Evolutionary conservation across 2,329 filamentous ascomycete species (phyloP).

Genomic region (Tolypocladium album): DNA sequence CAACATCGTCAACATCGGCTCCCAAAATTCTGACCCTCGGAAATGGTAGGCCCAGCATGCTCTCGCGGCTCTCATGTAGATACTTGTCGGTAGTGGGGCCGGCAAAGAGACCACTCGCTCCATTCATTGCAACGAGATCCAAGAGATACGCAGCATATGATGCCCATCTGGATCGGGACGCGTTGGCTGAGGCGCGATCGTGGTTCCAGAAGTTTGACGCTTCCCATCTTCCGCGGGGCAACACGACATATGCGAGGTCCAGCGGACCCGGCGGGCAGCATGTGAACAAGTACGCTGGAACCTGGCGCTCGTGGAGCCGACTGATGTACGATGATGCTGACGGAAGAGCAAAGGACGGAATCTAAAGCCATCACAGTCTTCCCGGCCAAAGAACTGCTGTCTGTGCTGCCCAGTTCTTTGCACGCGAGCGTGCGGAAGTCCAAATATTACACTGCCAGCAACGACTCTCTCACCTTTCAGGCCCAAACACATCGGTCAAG

Average conservation of each 20-base stretch:
- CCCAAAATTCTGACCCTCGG: not conserved
- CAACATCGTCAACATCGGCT: not conserved
- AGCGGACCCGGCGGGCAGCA: constrained; percentile 52
- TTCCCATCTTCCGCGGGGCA: constrained; percentile 36
- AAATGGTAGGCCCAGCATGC: not conserved
- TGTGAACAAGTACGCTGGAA: constrained; percentile 44
- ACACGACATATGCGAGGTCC: constrained; percentile 44
- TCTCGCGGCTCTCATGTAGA: not conserved
- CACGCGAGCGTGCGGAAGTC: constrained; percentile 36
- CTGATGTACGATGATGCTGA: constrained; percentile 13
- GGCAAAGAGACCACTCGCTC: not conserved
- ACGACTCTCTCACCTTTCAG: constrained; percentile 42
- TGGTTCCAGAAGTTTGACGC: constrained; percentile 37
- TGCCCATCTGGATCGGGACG: constrained; percentile 35
- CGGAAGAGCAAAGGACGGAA: constrained; percentile 40
- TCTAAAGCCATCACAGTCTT: constrained; percentile 47
- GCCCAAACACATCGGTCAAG: constrained; percentile 44
- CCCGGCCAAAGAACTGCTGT: constrained; percentile 33
- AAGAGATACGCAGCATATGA: constrained; percentile 38
- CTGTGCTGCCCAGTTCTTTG: constrained; percentile 34
- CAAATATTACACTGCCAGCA: constrained; percentile 41
- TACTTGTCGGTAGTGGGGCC: not conserved
- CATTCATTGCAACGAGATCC: constrained; percentile 7
- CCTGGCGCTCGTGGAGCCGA: not conserved
- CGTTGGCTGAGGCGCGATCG: constrained; percentile 37